A percentile compares a stretch with the other conserved stretches of the same genome.
Conservation (phyloP, 2,329 filamentous ascomycete genomes). For the Sporothrix phasma region DNA sequence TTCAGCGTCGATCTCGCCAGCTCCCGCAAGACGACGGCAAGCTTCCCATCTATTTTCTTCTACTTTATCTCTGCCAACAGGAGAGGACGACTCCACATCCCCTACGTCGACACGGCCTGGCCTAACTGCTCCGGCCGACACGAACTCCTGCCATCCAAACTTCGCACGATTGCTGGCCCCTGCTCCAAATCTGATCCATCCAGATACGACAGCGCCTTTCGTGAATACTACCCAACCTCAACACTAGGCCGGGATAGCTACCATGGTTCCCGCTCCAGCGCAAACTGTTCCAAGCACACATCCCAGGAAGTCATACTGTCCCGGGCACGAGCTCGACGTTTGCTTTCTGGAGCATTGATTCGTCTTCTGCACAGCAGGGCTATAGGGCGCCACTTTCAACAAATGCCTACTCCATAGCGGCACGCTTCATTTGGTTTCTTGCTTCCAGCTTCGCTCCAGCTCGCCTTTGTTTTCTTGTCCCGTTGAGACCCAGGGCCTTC, state of each 20-base stretch:
- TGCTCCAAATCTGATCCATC: not conserved
- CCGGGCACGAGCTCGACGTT: not conserved
- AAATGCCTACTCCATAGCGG: not conserved
- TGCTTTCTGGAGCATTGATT: not conserved
- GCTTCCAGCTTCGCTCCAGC: not conserved
- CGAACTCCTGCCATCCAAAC: not conserved
- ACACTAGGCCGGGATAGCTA: conserved; percentile 8
- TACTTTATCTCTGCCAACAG: not conserved
- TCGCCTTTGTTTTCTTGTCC: not conserved
- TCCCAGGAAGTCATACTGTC: not conserved
- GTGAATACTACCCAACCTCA: conserved; percentile 6
- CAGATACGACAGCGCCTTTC: not conserved
- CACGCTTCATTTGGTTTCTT: not conserved
- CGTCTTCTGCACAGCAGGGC: not conserved
- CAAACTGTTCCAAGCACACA: not conserved
- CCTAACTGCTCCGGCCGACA: not conserved
- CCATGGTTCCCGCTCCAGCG: not conserved
- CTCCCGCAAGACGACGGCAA: conserved; percentile 6
- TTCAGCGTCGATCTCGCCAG: conserved; percentile 11
- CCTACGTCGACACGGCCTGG: not conserved
- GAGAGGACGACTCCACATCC: not conserved
- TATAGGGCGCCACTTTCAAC: not conserved
- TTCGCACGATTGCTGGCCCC: not conserved
- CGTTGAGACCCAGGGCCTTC: too few relatives aligned
- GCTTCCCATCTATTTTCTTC: not conserved